A percentile compares a stretch with the other conserved stretches of the same genome.
Evolutionary conservation across 371 early-diverging fungal species (phyloP).

Genomic region (Lichtheimia hyalospora): DNA sequence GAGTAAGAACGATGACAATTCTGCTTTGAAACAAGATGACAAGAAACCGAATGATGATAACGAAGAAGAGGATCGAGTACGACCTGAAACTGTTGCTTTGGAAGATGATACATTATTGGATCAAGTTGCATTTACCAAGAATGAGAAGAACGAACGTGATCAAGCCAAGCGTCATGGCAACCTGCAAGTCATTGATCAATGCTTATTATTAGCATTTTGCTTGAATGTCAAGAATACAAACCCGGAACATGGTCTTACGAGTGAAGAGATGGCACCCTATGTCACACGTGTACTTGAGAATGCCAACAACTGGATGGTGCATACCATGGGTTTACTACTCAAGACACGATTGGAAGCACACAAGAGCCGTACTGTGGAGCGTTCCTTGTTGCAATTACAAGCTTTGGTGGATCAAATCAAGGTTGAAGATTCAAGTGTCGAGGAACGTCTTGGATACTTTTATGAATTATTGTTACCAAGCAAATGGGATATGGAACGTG

Average conservation of each 20-base stretch:
- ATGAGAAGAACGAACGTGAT: constrained; percentile 38
- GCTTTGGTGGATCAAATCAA: constrained; percentile 91
- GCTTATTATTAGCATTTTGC: constrained; percentile 86
- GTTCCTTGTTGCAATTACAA: constrained; percentile 90
- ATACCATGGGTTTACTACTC: constrained; percentile 89
- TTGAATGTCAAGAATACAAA: constrained; percentile 92
- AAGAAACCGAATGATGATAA: constrained; percentile 21
- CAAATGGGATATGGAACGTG: constrained; percentile 94
- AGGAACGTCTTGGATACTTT: constrained; percentile 82
- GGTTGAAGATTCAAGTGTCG: constrained; percentile 71
- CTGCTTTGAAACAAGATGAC: neutral
- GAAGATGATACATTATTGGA: constrained; percentile 95
- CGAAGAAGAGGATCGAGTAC: constrained; percentile 19
- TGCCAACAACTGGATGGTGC: constrained; percentile 96
- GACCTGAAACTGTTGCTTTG: constrained; percentile 72
- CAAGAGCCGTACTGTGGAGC: constrained; percentile 88
- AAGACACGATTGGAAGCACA: constrained; percentile 89
- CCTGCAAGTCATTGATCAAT: constrained; percentile 82
- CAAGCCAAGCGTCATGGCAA: constrained; percentile 48
- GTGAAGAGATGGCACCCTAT: constrained; percentile 92
- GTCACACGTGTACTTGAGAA: constrained; percentile 88
- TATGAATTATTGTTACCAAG: constrained; percentile 80
- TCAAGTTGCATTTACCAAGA: constrained; percentile 61
- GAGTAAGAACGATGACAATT: constrained; percentile 43
- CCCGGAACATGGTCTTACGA: constrained; percentile 88